phyloP scores from a whole-genome alignment of 768 basidiomycete genomes.

The Lactifluus subvellereus region DNA sequence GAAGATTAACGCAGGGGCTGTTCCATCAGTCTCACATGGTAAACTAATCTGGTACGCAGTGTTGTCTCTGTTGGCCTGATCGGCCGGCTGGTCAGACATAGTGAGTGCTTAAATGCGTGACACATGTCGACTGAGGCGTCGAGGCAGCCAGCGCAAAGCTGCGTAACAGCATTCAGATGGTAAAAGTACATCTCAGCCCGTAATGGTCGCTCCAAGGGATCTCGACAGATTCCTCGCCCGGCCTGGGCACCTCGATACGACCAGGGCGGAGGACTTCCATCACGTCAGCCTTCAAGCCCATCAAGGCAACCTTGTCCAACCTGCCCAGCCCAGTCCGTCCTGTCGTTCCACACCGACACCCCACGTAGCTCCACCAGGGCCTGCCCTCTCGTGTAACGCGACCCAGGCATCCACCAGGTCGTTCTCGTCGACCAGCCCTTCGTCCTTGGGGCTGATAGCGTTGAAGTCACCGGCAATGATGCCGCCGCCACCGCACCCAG shows the following conservation, averaged over 20 bases:
- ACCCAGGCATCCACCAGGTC: conserved; percentile 41
- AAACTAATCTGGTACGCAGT: too few relatives aligned
- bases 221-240: conserved; percentile 24
- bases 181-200: conserved; percentile 33
- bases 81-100: too few relatives aligned
- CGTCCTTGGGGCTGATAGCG: conserved; percentile 36
- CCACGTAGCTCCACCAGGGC: conserved; percentile 36
- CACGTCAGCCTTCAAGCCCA: conserved; percentile 32
- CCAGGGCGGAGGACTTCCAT: conserved; percentile 36
- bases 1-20: too few relatives aligned
- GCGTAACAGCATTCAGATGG: conserved; percentile 12
- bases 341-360: conserved; percentile 30
- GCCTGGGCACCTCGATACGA: conserved; percentile 31
- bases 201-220: conserved; percentile 37
- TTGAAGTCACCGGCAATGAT: conserved; percentile 46
- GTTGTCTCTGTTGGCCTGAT: too few relatives aligned
- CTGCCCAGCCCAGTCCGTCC: conserved; percentile 26
- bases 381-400: conserved; percentile 31
- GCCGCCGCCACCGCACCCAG: conserved; percentile 37
- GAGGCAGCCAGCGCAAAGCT: too few relatives aligned
- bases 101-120: too few relatives aligned
- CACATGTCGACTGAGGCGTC: too few relatives aligned
- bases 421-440: conserved; percentile 16
- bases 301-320: conserved; percentile 37
- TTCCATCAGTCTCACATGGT: too few relatives aligned